Percentiles rank a stretch among this genome's conserved stretches.
Evolutionary conservation across 2,329 filamentous ascomycete genomes (phyloP).

Genomic region (Fusarium proliferatum): DNA sequence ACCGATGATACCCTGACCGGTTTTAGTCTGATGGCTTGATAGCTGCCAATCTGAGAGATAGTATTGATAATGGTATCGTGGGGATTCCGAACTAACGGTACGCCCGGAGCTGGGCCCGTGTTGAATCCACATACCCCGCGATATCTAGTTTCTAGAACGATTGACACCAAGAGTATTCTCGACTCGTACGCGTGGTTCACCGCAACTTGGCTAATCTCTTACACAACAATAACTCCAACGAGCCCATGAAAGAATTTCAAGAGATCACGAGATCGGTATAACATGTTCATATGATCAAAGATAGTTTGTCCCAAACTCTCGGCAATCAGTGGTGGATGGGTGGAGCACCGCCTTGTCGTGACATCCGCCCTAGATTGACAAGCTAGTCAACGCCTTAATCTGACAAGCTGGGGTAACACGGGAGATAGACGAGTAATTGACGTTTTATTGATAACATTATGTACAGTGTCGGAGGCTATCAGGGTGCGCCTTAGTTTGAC

Average conservation of each 20-base stretch:
- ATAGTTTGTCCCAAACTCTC: not conserved
- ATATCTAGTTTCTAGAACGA: not conserved
- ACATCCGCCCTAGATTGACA: conserved; percentile 36
- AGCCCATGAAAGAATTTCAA: not conserved
- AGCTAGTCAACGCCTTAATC: conserved; percentile 35
- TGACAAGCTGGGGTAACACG: conserved; percentile 30
- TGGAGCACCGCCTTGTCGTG: conserved; percentile 36
- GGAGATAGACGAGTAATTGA: conserved; percentile 1
- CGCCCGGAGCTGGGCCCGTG: conserved; percentile 14
- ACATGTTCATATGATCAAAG: conserved; percentile 14
- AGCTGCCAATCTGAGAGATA: conserved; percentile 15
- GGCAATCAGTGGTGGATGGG: conserved; percentile 16
- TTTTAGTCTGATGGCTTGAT: conserved; percentile 3
- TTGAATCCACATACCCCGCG: conserved; percentile 18
- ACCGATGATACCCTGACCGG: conserved; percentile 29
- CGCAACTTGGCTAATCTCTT: not conserved
- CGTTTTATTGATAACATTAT: not conserved
- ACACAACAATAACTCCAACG: not conserved
- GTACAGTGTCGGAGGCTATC: not conserved
- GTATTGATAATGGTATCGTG: conserved; percentile 34
- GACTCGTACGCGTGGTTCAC: not conserved
- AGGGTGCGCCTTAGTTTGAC: conserved; percentile 12
- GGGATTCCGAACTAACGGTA: conserved; percentile 18
- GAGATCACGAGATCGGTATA: conserved; percentile 2
- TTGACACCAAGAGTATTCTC: not conserved